phyloP scores from a whole-genome alignment of 1,284 basidiomycete genomes.

The Trametes hirsuta region DNA sequence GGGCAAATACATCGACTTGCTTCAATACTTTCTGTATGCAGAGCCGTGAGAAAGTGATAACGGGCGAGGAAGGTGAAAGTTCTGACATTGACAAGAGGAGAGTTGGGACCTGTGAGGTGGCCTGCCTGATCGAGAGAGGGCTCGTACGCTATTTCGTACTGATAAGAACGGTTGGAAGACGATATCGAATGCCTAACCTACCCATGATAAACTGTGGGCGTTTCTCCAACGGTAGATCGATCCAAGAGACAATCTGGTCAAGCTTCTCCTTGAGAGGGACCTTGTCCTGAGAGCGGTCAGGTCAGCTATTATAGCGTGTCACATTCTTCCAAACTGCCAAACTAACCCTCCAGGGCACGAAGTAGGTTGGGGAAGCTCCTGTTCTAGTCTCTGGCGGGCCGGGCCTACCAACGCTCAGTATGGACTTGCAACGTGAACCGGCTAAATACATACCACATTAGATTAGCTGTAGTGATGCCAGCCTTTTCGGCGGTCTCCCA shows the following conservation, averaged over 20 bases:
- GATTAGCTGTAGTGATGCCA: conserved; percentile 78
- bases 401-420: conserved; percentile 53
- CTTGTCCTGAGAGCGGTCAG: conserved; percentile 48
- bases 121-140: conserved; percentile 83
- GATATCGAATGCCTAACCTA: conserved; percentile 37
- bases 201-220: conserved; percentile 82
- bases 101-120: conserved; percentile 78
- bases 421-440: not conserved
- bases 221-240: conserved; percentile 70
- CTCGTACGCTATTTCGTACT: conserved; percentile 60
- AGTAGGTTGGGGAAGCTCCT: conserved; percentile 73
- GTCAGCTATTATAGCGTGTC: not conserved
- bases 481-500: conserved; percentile 85
- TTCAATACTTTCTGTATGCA: conserved; percentile 60
- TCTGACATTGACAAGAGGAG: conserved; percentile 69
- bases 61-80: not conserved
- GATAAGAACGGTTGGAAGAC: not conserved
- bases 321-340: not conserved
- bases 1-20: conserved; percentile 78
- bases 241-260: conserved; percentile 74
- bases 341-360: conserved; percentile 71
- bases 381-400: conserved; percentile 74
- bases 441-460: conserved; percentile 79
- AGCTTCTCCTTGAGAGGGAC: conserved; percentile 71
- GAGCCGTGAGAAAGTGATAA: not conserved